Conservation (phyloP, 1,284 basidiomycete species). For the Leccinum ambiguum region DNA sequence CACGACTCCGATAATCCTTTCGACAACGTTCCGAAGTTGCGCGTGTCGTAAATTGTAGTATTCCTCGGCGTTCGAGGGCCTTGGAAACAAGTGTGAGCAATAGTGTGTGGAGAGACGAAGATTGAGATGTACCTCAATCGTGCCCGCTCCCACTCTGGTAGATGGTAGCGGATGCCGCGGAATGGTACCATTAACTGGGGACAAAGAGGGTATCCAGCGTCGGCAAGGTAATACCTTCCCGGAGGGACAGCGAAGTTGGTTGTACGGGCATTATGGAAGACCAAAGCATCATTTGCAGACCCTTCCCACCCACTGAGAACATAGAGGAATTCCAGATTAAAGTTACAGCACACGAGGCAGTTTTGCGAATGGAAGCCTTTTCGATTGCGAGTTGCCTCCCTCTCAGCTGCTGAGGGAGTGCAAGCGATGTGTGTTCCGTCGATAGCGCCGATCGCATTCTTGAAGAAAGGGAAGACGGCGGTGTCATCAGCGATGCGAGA, state of each 20-base stretch:
- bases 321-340: conserved; percentile 10
- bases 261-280: conserved; percentile 3
- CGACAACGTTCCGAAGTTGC: conserved; percentile 37
- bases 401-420: neutral
- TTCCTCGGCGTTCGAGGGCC: neutral
- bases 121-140: neutral
- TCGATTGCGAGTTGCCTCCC: neutral
- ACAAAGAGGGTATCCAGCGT: neutral
- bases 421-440: conserved; percentile 9
- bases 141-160: neutral
- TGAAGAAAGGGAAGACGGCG: neutral
- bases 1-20: conserved; percentile 42
- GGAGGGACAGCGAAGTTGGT: neutral
- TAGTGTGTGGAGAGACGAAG: neutral
- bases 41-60: conserved; percentile 41
- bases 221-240: conserved; percentile 10
- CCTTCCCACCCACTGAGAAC: conserved; percentile 9
- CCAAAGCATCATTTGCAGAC: neutral
- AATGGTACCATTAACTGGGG: neutral
- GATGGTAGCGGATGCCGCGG: neutral
- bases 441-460: conserved; percentile 1
- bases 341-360: conserved; percentile 4
- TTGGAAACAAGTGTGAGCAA: neutral
- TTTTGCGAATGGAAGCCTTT: conserved; percentile 9
- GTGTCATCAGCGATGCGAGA: neutral